Base-by-base conservation (phyloP, 192 early-diverging fungal genomes). In the Podila clonocystis region DNA sequence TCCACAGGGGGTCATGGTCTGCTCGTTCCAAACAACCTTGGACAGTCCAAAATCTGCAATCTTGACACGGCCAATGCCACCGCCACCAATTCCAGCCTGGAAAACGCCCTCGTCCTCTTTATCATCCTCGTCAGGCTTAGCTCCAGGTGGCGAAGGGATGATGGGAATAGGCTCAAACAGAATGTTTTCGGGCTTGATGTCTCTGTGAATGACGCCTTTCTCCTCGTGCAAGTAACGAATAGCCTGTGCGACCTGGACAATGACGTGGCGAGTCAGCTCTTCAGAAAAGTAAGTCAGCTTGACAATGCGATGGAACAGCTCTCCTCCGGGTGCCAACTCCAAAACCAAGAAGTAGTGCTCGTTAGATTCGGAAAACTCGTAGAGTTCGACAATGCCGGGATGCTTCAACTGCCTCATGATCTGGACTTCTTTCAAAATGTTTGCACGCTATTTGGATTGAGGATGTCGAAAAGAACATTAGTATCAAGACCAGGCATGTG, bases 171-270 rank as follows among this genome's bases (percentile, higher is more conserved):
- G 87, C 61, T 91, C 88, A 77, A 94, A 93, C 13, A 94, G 83
- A 55, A 97, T 87, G 82, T 98, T 98, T 74, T 98, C 97, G 17
- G 93, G 93, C 87, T 98, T 98, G 70, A 98, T 95, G 82, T 98
- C 97, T 55, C 96, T 89, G 77, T 96, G 95, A 38, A 94, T 90
- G n/a, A 96, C 88, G 66, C 93, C 91, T 63, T 85, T 84, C 65
- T 94, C 91, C 49, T 92, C 91, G 72, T 98, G 96, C 45, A 97
- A 84, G 73, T 97, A 95, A 63, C 90, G 86, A 45, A 98, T 87
- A 7, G 91, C 95, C 62, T 93, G 85, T 7, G 95, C 95, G 38
- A 98, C 92, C 83, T 98, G 95, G 31, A 91, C 85, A 66, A 96
- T 95, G 58, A 96, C 93, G 73, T 95, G 92, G 5, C 94, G 90